Evolutionary conservation across 768 basidiomycete genomes (phyloP).

Genomic region (Multifurca ochricompacta): DNA sequence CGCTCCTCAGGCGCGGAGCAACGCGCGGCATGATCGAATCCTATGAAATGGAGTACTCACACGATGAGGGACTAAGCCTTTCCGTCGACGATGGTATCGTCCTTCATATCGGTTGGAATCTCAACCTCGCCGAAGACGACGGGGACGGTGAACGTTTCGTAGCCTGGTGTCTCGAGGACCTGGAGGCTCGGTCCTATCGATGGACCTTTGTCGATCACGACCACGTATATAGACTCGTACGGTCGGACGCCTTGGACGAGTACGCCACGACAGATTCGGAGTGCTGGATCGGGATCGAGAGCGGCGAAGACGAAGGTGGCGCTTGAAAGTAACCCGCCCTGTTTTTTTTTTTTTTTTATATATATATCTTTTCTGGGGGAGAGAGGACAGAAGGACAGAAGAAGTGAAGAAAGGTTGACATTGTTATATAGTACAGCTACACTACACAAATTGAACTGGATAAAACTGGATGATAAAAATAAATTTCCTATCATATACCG

Average conservation of each 20-base stretch:
- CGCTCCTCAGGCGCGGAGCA: constrained; percentile 52
- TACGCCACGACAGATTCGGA: constrained; percentile 17
- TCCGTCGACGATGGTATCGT: constrained; percentile 32
- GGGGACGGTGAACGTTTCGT: constrained; percentile 35
- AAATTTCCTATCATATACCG: too few relatives aligned
- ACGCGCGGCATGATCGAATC: constrained; percentile 48
- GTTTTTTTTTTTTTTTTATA: too few relatives aligned
- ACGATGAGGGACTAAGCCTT: constrained; percentile 46
- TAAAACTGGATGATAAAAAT: too few relatives aligned
- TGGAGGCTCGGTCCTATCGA: constrained; percentile 37
- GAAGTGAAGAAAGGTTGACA: too few relatives aligned
- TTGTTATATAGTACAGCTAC: too few relatives aligned
- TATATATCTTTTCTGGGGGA: too few relatives aligned
- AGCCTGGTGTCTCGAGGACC: constrained; percentile 34
- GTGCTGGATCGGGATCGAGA: constrained; percentile 11
- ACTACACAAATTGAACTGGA: too few relatives aligned
- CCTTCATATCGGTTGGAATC: constrained; percentile 65
- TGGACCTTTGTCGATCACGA: constrained; percentile 29
- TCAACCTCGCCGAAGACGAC: constrained; percentile 39
- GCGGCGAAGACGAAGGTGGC: constrained; percentile 1
- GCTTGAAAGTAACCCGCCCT: too few relatives aligned
- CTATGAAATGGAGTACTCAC: constrained; percentile 49
- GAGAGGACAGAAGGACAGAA: too few relatives aligned
- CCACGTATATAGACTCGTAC: constrained; percentile 12
- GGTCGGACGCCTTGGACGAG: constrained; percentile 12